Base-by-base conservation (phyloP, 768 basidiomycete genomes). In the Inosperma sp. region DNA sequence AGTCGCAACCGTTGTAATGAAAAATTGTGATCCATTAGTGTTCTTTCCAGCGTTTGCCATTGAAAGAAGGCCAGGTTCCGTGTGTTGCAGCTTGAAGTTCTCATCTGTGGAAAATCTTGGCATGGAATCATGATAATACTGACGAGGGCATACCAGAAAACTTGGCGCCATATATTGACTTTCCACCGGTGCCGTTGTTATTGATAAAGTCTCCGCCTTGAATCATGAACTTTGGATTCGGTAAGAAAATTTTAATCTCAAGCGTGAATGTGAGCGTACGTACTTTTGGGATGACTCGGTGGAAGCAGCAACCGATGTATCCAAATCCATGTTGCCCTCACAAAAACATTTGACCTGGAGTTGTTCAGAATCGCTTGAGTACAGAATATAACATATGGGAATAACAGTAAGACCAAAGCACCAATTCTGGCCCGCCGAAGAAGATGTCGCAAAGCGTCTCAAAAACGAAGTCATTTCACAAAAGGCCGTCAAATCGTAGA, bases 1-100 rank as follows among this genome's bases (percentile, higher is more conserved):
- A 90, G 65, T 94, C 93, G 59, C 92, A 93, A 72, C 91, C 82
- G 64, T 68, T 69, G 30, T 84, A 85, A 7, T 83, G 78, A n/a
- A n/a, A n/a, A n/a, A n/a, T n/a, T n/a, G n/a, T n/a, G n/a, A n/a
- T n/a, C n/a, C n/a, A n/a, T n/a, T n/a, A n/a, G n/a, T n/a, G n/a
- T n/a, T n/a, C n/a, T n/a, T n/a, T n/a, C n/a, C n/a, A n/a, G n/a
- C n/a, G 59, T 93, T 92, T 19, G 90, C 90, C 83, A 88, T 88
- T 52, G 84, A 86, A 31, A 88, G 74, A 42, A 85, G 65, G 46
- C 81, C 81, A 17, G 76, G 78, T 61, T 82, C 84, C 53, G 68
- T 77, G 75, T 96, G 93, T 70, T 81, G 83, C 54, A 81, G 65
- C 59, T 75, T 58, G 68, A 90, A 89, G 77, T 93, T 94, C 72